These are phyloP conservation scores for Tephrocybe rancida DNA, from an alignment of 768 basidiomycete genomes.

Conservation along the genomic window DNA sequence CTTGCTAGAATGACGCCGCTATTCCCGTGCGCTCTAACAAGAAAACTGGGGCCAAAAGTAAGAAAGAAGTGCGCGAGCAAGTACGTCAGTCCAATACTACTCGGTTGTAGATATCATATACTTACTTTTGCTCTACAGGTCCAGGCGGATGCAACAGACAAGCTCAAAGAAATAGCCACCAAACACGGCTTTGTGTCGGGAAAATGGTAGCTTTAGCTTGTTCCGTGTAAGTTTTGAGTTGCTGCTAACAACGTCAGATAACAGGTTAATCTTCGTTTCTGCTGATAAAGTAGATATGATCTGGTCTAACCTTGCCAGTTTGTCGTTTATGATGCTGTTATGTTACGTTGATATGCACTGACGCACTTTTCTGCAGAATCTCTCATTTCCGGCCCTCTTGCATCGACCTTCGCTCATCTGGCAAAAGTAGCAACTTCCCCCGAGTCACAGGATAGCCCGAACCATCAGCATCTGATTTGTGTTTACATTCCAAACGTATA, in stretches of 20 bases:
- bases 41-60: constrained; percentile 72
- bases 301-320: constrained; percentile 66
- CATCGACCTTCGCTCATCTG: constrained; percentile 53
- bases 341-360: too few relatives aligned
- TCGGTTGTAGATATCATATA: not conserved
- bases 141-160: constrained; percentile 59
- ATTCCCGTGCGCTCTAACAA: constrained; percentile 72
- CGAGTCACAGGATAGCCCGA: constrained; percentile 38
- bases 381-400: constrained; percentile 62
- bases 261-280: constrained; percentile 69
- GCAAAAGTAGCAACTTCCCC: constrained; percentile 73
- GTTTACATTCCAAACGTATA: constrained; percentile 74
- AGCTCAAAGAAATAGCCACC: constrained; percentile 61
- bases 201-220: constrained; percentile 56
- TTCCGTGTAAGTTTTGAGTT: not conserved
- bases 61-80: constrained; percentile 75
- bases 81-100: constrained; percentile 37
- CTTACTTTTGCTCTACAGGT: constrained; percentile 34
- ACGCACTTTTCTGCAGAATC: too few relatives aligned
- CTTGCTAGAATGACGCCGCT: constrained; percentile 58
- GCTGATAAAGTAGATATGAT: constrained; percentile 63
- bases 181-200: constrained; percentile 57
- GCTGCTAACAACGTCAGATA: not conserved
- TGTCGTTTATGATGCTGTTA: constrained; percentile 20
- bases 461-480: constrained; percentile 68